These are phyloP conservation scores for Nigrospora osmanthi DNA, from an alignment of 2,329 filamentous ascomycete genomes.

Conservation along the genomic window DNA sequence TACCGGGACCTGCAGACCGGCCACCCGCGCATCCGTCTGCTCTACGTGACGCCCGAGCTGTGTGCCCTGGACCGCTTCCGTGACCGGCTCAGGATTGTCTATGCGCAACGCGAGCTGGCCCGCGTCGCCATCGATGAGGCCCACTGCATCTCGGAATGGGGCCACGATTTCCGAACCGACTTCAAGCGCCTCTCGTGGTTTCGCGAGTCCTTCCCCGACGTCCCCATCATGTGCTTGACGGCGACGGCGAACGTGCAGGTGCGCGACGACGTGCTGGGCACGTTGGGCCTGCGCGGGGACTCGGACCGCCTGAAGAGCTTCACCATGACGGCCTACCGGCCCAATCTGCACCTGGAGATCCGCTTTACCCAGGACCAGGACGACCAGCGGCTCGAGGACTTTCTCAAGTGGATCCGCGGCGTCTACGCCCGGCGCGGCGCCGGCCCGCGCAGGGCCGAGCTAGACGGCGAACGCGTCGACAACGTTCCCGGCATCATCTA, in stretches of 20 bases:
- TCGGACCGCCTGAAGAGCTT: slow-evolving; percentile 62
- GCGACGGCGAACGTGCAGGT: slow-evolving; percentile 82
- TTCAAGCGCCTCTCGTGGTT: slow-evolving; percentile 88
- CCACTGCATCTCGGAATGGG: slow-evolving; percentile 97
- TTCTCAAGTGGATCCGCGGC: slow-evolving; percentile 67
- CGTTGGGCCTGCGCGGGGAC: slow-evolving; percentile 57
- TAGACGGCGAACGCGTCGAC: slow-evolving; percentile 50
- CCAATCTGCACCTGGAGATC: slow-evolving; percentile 87
- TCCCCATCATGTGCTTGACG: slow-evolving; percentile 88
- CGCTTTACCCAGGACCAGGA: slow-evolving; percentile 73
- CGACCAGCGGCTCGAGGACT: slow-evolving; percentile 63
- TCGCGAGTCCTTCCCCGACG: slow-evolving; percentile 68
- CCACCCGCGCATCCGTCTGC: slow-evolving; percentile 72
- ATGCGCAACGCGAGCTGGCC: slow-evolving; percentile 77
- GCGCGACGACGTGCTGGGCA: slow-evolving; percentile 71
- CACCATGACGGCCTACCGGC: slow-evolving; percentile 73
- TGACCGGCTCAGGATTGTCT: slow-evolving; percentile 61
- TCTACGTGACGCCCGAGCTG: slow-evolving; percentile 91
- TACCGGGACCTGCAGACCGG: slow-evolving; percentile 79
- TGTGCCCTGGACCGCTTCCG: slow-evolving; percentile 75
- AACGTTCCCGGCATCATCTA: slow-evolving; percentile 75
- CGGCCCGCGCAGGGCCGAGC: slow-evolving; percentile 50
- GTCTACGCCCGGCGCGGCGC: slow-evolving; percentile 62
- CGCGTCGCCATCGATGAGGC: slow-evolving; percentile 89
- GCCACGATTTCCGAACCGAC: slow-evolving; percentile 90